phyloP scores from a whole-genome alignment of 2,329 filamentous ascomycete species.

The Hortaea werneckii region DNA sequence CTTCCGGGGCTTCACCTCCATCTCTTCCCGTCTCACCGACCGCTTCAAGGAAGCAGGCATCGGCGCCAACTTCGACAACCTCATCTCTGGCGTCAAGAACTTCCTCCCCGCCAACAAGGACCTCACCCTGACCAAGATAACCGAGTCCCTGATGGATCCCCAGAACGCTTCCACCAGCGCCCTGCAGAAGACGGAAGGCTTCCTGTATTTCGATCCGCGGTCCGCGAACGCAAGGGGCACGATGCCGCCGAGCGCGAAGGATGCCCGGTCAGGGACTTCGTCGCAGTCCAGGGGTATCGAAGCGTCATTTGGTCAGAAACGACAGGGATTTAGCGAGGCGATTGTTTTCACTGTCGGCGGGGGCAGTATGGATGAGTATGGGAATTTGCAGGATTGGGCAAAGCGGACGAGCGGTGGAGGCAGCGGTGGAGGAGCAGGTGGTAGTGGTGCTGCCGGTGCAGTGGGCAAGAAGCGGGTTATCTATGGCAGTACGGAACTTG shows the following conservation, averaged over 20 bases:
- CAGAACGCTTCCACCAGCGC: slow-evolving; percentile 79
- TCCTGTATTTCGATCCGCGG: slow-evolving; percentile 92
- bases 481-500: slow-evolving; percentile 79
- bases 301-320: slow-evolving; percentile 80
- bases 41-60: slow-evolving; percentile 87
- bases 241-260: slow-evolving; percentile 65
- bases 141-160: slow-evolving; percentile 96
- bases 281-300: slow-evolving; percentile 51
- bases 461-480: slow-evolving; percentile 70
- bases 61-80: slow-evolving; percentile 77
- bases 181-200: slow-evolving; percentile 91
- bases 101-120: slow-evolving; percentile 95
- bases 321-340: slow-evolving; percentile 37
- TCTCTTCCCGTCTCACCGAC: slow-evolving; percentile 85
- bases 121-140: slow-evolving; percentile 93
- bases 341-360: slow-evolving; percentile 52
- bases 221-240: slow-evolving; percentile 87
- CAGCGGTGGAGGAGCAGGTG: slow-evolving; percentile 10
- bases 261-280: slow-evolving; percentile 16
- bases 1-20: slow-evolving; percentile 85
- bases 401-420: slow-evolving; percentile 53
- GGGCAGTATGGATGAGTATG: slow-evolving; percentile 97
- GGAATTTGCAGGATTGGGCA: slow-evolving; percentile 94
- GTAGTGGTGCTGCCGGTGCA: slow-evolving; percentile 33
- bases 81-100: slow-evolving; percentile 95